Base-by-base conservation (phyloP, 2,329 filamentous ascomycete species). In the Calonectria leucothoes region DNA sequence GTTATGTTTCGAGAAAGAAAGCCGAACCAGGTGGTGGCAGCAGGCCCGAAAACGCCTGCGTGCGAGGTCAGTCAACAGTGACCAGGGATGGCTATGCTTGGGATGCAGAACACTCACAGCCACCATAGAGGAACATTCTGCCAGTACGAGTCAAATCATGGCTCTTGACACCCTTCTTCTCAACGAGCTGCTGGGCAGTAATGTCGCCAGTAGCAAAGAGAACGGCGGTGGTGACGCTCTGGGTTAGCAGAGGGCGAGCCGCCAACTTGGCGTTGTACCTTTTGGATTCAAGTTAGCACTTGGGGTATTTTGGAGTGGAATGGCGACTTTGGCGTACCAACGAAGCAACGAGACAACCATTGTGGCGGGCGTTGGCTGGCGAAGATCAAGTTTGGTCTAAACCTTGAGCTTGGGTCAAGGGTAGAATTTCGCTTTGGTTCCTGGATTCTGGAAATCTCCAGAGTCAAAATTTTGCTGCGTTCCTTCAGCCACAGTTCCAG, bases 141-240 rank as follows among this genome's bases (percentile, higher is more conserved):
- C 89, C 92, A 35, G 94, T 96, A 67, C 94, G 91, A 33, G 87
- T 86, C 45, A 92, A 79, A 81, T 96, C 93, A 84, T 99, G 96
- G 77, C 94, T 93, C 78, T 93, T 86, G 31, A 94, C 78, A 23
- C 95, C 96, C 81, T 90, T 93, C 84, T 92, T 93, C 86, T 98
- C 96, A 73, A 99, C 94, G 42, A 92, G 89, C 86, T 98, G 96
- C 86, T 99, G 97, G 45, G 97, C 95, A 78, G 97, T 93, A 74
- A 94, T 89, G 86, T 99, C 97, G 81, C 97, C 97, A 17, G 95
- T 94, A 72, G 94, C 96, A 84, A 98, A 99, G 76, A 99, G 93
- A 73, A 98, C 90, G 63, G 95, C 94, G 48, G 96, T 98, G 70
- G 95, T 98, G 80, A 98, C 87, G 83, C 93, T 94, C 88, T 98